A percentile compares a stretch with the other conserved stretches of the same genome.
phyloP scores from a whole-genome alignment of 805 yeast species.

The Candida hungchunana region DNA sequence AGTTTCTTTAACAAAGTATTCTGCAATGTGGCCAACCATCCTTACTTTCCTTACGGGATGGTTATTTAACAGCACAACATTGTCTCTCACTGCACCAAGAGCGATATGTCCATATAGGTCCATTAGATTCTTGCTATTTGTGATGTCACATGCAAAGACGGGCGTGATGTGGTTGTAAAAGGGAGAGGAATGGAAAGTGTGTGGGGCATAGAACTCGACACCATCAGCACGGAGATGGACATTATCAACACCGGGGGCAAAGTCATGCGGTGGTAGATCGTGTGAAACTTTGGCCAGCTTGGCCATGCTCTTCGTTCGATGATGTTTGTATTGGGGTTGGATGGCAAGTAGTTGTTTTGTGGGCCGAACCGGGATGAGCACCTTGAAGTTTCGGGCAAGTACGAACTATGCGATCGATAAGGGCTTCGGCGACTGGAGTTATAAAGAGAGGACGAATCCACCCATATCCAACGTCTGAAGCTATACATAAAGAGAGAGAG shows the following conservation, averaged over 20 bases:
- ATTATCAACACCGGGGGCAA: conserved; percentile 27
- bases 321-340: no score
- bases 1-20: conserved; percentile 24
- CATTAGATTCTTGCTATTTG: conserved; percentile 16
- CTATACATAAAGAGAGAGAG: background rate
- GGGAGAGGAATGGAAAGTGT: conserved; percentile 31
- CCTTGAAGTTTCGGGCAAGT: no score
- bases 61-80: conserved; percentile 33
- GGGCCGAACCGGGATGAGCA: no score
- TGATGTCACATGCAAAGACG: conserved; percentile 30
- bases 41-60: conserved; percentile 38
- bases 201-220: conserved; percentile 31
- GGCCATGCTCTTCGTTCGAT: conserved; percentile 2
- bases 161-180: conserved; percentile 29
- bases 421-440: no score
- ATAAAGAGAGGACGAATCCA: no score
- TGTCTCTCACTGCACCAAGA: conserved; percentile 9
- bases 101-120: conserved; percentile 29
- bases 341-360: no score
- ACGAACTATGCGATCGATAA: no score
- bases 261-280: conserved; percentile 12
- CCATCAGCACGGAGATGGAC: conserved; percentile 25
- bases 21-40: conserved; percentile 35
- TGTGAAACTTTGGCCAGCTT: conserved; percentile 4
- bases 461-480: no score